Conservation (phyloP, 352 stramenopile genomes). For the Aphanomyces astaci region DNA sequence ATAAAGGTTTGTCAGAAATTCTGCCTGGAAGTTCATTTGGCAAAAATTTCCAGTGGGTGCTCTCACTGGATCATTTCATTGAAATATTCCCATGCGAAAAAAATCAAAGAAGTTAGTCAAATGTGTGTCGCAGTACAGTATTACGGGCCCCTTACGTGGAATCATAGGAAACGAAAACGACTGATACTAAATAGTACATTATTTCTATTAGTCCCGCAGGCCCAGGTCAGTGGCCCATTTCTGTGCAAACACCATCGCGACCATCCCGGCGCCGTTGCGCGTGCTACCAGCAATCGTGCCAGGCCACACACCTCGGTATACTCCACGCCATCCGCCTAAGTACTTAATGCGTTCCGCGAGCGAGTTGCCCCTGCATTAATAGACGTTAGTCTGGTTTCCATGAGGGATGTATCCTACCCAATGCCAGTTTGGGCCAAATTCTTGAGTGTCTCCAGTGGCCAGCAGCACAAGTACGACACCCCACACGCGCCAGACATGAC, state of each 20-base stretch:
- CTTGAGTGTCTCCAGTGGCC: conserved; percentile 25
- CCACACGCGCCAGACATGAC: neutral
- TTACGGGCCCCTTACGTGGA: no score
- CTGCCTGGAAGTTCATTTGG: no score
- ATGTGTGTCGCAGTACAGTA: no score
- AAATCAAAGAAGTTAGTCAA: no score
- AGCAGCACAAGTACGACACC: neutral
- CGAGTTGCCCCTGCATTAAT: neutral
- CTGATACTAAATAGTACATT: no score
- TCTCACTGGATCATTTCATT: no score
- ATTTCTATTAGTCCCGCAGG: neutral
- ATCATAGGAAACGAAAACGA: no score
- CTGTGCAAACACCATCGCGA: neutral
- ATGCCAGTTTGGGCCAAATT: conserved; percentile 19
- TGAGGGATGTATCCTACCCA: no score
- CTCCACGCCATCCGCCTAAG: neutral
- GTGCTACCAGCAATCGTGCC: neutral
- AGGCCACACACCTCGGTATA: neutral
- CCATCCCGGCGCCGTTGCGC: neutral
- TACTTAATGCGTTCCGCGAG: neutral
- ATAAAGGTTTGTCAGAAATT: no score
- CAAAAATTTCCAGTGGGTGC: no score
- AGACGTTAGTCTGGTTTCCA: no score
- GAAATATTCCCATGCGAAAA: no score
- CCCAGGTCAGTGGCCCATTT: neutral